Conservation (phyloP, 2,329 filamentous ascomycete genomes). For the Bipolaris sorokiniana region DNA sequence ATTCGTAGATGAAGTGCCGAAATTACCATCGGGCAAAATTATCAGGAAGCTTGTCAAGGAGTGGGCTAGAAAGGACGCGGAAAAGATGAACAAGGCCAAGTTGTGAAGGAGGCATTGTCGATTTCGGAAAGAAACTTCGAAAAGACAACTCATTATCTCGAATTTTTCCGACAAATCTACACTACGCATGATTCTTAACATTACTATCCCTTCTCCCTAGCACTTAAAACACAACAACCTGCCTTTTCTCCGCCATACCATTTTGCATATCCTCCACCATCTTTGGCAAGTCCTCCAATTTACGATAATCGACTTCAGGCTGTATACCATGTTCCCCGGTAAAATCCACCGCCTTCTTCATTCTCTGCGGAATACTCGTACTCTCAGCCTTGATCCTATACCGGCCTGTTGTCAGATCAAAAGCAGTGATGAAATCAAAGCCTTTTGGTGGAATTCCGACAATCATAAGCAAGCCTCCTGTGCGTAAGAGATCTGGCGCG, state of each 20-base stretch:
- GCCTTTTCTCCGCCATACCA: slow-evolving; percentile 47
- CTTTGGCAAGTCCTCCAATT: slow-evolving; percentile 48
- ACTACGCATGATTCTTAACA: no score
- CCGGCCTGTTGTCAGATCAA: slow-evolving; percentile 50
- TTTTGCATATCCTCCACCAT: slow-evolving; percentile 51
- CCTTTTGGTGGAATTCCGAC: slow-evolving; percentile 51
- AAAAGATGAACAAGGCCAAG: slow-evolving; percentile 39
- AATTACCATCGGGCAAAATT: slow-evolving; percentile 65
- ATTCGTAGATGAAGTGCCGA: slow-evolving; percentile 64
- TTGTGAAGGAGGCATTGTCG: slow-evolving; percentile 15
- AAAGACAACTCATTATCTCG: background rate
- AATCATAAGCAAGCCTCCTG: slow-evolving; percentile 53
- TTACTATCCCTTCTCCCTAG: no score
- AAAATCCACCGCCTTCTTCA: slow-evolving; percentile 54
- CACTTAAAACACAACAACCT: slow-evolving; percentile 45
- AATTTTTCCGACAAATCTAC: no score
- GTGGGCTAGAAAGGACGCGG: slow-evolving; percentile 62
- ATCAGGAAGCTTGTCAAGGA: slow-evolving; percentile 62
- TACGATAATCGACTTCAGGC: slow-evolving; percentile 50
- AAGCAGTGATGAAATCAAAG: slow-evolving; percentile 46
- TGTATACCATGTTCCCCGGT: slow-evolving; percentile 52
- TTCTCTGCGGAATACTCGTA: slow-evolving; percentile 52
- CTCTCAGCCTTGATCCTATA: slow-evolving; percentile 53
- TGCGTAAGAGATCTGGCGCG: slow-evolving; percentile 46
- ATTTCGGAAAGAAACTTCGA: no score